These are phyloP conservation scores for Pseudoscleropodium purum DNA, from an alignment of 225 moss, liverwort and hornwort genomes.

Conservation along the genomic window DNA sequence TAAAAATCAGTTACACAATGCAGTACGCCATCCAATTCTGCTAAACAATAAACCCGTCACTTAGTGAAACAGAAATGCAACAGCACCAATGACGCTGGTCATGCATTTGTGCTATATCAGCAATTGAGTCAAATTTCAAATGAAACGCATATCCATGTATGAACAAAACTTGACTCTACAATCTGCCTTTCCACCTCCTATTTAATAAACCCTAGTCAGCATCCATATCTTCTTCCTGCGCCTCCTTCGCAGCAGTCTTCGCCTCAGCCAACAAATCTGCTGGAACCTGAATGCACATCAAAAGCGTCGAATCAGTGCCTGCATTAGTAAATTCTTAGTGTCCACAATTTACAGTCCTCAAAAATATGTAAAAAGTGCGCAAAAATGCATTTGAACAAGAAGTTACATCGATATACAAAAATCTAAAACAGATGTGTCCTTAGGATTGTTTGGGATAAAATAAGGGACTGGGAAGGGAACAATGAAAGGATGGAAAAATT, in stretches of 20 bases:
- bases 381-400: neutral
- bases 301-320: neutral
- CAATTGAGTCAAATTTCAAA: conserved; percentile 9
- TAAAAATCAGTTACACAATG: neutral
- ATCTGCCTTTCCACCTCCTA: neutral
- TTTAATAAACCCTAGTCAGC: conserved; percentile 43
- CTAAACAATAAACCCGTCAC: neutral
- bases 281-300: conserved; percentile 15
- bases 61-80: neutral
- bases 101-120: neutral
- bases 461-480: neutral
- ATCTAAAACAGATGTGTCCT: neutral
- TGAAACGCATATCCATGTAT: neutral
- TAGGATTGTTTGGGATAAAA: neutral
- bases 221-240: conserved; percentile 99
- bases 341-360: neutral
- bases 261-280: conserved; percentile 77
- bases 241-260: conserved; percentile 85
- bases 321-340: neutral
- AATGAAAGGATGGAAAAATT: neutral
- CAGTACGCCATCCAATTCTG: neutral
- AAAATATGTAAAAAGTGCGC: neutral
- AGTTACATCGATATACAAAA: neutral
- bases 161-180: conserved; percentile 2
- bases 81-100: neutral